Evolutionary conservation across 108 stramenopile species (phyloP).

Genomic region (Seminavis robusta): DNA sequence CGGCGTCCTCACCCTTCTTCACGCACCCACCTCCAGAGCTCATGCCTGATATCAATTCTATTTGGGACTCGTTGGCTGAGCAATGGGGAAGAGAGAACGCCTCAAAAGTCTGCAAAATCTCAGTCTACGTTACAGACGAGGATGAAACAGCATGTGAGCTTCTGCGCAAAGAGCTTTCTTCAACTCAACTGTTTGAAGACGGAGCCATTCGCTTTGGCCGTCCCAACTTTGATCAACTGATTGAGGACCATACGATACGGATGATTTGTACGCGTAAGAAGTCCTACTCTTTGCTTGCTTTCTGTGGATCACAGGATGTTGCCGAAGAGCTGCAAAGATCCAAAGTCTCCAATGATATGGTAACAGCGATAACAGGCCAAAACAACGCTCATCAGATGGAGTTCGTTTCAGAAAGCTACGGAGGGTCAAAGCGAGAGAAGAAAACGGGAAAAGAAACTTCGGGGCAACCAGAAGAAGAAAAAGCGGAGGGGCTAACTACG

Average conservation of each 20-base stretch:
- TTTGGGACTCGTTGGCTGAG: constrained; percentile 22
- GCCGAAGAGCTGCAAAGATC: not conserved
- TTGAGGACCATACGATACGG: constrained; percentile 31
- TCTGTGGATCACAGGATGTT: constrained; percentile 33
- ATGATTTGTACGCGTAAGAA: constrained; percentile 10
- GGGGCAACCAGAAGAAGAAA: no score
- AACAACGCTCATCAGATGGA: constrained; percentile 36
- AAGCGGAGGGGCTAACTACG: no score
- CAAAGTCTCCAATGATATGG: constrained; percentile 32
- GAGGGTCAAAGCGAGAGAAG: no score
- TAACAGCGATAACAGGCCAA: constrained; percentile 35
- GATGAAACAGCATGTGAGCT: constrained; percentile 11
- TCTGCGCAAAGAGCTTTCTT: constrained; percentile 15
- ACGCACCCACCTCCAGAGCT: no score
- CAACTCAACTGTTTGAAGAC: constrained; percentile 10
- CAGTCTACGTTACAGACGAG: constrained; percentile 29
- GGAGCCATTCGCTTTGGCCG: constrained; percentile 17
- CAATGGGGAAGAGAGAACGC: constrained; percentile 35
- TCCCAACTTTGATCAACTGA: constrained; percentile 12
- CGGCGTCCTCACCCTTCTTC: no score
- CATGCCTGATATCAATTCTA: constrained; percentile 26
- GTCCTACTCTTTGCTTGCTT: constrained; percentile 28
- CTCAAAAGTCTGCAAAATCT: constrained; percentile 22
- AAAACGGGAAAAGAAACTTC: no score
- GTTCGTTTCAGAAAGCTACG: constrained; percentile 36